phyloP scores from a whole-genome alignment of 305 asterid species.

The Petunia hybrid region DNA sequence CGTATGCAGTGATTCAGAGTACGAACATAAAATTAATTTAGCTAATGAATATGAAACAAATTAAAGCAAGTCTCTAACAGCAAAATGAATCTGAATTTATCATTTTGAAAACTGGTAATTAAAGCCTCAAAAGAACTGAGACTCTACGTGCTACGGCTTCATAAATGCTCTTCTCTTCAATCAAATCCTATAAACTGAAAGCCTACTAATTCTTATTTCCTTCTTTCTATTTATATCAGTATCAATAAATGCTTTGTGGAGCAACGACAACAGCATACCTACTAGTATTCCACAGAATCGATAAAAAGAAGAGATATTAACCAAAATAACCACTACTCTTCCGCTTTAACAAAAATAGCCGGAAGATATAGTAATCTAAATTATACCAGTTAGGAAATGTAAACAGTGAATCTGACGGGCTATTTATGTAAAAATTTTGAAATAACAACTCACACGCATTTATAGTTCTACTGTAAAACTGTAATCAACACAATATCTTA shows the following conservation, averaged over 20 bases:
- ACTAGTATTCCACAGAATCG: neutral
- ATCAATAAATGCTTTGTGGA: neutral
- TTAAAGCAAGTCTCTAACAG: neutral
- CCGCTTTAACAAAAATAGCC: neutral
- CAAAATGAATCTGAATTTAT: neutral
- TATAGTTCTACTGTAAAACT: too few relatives aligned
- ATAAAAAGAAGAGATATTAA: neutral
- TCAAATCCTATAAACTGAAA: conserved; percentile 26
- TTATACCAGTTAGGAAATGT: too few relatives aligned
- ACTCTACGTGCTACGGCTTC: neutral
- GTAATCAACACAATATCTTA: neutral
- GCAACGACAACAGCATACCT: too few relatives aligned
- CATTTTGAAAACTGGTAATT: neutral
- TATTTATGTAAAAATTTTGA: too few relatives aligned
- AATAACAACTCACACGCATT: too few relatives aligned
- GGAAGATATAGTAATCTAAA: too few relatives aligned
- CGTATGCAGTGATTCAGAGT: conserved; percentile 4
- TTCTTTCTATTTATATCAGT: conserved; percentile 27
- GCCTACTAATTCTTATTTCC: conserved; percentile 23
- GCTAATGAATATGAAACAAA: neutral
- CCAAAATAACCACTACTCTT: neutral
- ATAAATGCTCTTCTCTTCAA: conserved; percentile 1
- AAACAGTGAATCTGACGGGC: too few relatives aligned
- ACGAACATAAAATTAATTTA: conserved; percentile 4
- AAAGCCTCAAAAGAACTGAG: neutral